A percentile compares a stretch with the other conserved stretches of the same genome.
phyloP scores from a whole-genome alignment of 441 rosid genomes.

The Rhodomyrtus psidioides region DNA sequence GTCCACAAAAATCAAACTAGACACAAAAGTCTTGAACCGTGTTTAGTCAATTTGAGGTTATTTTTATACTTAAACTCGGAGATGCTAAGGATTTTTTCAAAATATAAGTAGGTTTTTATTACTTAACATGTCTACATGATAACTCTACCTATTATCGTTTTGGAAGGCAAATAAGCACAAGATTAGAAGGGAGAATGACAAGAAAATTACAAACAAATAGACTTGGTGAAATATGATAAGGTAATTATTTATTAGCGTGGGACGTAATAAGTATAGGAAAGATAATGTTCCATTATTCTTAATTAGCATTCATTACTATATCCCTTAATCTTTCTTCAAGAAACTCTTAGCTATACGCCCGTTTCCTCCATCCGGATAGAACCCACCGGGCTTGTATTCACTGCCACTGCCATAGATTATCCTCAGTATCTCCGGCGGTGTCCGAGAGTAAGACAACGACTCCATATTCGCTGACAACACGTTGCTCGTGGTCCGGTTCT shows the following conservation, averaged over 20 bases:
- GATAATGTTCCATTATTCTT: neutral
- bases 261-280: neutral
- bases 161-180: too few species aligned
- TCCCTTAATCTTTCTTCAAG: neutral
- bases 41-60: too few species aligned
- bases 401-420: constrained; percentile 24
- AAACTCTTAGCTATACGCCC: constrained; percentile 26
- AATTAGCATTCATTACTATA: neutral
- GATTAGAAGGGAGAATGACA: too few species aligned
- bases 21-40: too few species aligned
- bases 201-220: neutral
- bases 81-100: neutral
- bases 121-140: too few species aligned
- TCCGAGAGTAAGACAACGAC: constrained; percentile 30
- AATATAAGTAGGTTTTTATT: too few species aligned
- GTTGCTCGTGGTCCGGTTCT: constrained; percentile 26
- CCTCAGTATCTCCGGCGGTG: constrained; percentile 31
- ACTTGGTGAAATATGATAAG: neutral
- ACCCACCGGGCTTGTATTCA: constrained; percentile 41
- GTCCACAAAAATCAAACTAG: too few species aligned
- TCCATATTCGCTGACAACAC: constrained; percentile 26
- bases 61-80: too few species aligned
- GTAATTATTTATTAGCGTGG: neutral
- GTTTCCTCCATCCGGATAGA: constrained; percentile 34
- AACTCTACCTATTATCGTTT: too few species aligned